phyloP scores from a whole-genome alignment of 1,284 basidiomycete genomes.

The Sporisorium exsertum region DNA sequence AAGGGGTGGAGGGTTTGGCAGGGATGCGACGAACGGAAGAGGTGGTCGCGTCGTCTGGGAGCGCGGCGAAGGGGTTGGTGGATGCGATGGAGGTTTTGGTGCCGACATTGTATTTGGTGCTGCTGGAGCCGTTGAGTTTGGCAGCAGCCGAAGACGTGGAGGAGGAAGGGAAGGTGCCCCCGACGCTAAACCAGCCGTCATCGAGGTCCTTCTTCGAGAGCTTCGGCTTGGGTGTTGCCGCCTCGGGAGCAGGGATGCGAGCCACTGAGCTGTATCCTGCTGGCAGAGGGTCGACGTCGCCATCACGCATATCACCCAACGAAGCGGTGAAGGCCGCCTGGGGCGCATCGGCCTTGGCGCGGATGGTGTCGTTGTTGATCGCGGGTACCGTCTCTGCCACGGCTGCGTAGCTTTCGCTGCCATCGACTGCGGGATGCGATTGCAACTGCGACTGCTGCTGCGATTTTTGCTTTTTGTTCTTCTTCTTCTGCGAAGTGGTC shows the following conservation, averaged over 20 bases:
- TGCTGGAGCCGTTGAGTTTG: conserved; percentile 15
- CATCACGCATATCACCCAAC: conserved; percentile 49
- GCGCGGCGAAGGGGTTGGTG: conserved; percentile 52
- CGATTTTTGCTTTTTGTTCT: conserved; percentile 18
- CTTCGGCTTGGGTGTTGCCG: conserved; percentile 11
- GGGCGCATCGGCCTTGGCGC: conserved; percentile 20
- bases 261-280: conserved; percentile 33
- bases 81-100: conserved; percentile 32
- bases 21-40: conserved; percentile 25
- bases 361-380: conserved; percentile 34
- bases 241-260: conserved; percentile 33
- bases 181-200: conserved; percentile 48
- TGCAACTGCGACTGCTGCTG: conserved; percentile 3
- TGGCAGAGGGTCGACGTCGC: conserved; percentile 36
- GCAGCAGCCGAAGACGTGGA: background rate
- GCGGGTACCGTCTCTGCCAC: conserved; percentile 14
- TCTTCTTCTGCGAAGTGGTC: conserved; percentile 15
- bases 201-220: conserved; percentile 35
- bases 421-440: background rate
- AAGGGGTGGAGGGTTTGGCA: conserved; percentile 5
- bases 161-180: conserved; percentile 20
- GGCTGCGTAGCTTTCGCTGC: conserved; percentile 21
- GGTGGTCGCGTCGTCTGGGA: conserved; percentile 43
- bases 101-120: background rate
- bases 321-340: conserved; percentile 23